Conservation (phyloP, 192 early-diverging fungal genomes). For the Rhizophagus sp. region DNA sequence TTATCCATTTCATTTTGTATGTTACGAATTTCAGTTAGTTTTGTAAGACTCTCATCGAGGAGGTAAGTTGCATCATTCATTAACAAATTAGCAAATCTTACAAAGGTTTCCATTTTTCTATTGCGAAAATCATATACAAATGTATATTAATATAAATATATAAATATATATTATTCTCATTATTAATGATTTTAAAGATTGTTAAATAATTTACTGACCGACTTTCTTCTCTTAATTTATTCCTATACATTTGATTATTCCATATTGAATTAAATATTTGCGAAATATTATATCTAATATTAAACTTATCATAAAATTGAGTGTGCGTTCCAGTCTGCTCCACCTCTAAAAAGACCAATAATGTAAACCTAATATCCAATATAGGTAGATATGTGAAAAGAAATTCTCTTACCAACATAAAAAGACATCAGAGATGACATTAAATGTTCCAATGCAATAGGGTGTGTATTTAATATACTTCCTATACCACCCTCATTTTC, state of each 20-base stretch:
- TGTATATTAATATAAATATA: no score
- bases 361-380: not conserved
- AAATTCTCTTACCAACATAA: slow-evolving; percentile 75
- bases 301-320: slow-evolving; percentile 99
- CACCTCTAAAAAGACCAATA: slow-evolving; percentile 59
- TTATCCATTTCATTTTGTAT: slow-evolving; percentile 81
- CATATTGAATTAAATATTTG: slow-evolving; percentile 87
- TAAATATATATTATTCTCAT: no score
- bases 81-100: slow-evolving; percentile 84
- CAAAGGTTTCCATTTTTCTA: slow-evolving; percentile 74
- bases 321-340: slow-evolving; percentile 90
- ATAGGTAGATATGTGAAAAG: not conserved
- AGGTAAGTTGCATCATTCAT: slow-evolving; percentile 97
- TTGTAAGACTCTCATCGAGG: slow-evolving; percentile 88
- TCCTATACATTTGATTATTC: slow-evolving; percentile 71
- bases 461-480: slow-evolving; percentile 68
- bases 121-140: not conserved
- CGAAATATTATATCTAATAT: slow-evolving; percentile 94
- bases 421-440: slow-evolving; percentile 85
- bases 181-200: not conserved
- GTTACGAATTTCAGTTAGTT: slow-evolving; percentile 79
- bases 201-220: slow-evolving; percentile 40
- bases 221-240: slow-evolving; percentile 61
- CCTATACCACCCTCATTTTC: slow-evolving; percentile 64
- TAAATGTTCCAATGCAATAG: slow-evolving; percentile 71